Percentiles rank a stretch among this genome's conserved stretches.
phyloP scores from a whole-genome alignment of 2,329 filamentous ascomycete species.

The Stachybotrys elegans region DNA sequence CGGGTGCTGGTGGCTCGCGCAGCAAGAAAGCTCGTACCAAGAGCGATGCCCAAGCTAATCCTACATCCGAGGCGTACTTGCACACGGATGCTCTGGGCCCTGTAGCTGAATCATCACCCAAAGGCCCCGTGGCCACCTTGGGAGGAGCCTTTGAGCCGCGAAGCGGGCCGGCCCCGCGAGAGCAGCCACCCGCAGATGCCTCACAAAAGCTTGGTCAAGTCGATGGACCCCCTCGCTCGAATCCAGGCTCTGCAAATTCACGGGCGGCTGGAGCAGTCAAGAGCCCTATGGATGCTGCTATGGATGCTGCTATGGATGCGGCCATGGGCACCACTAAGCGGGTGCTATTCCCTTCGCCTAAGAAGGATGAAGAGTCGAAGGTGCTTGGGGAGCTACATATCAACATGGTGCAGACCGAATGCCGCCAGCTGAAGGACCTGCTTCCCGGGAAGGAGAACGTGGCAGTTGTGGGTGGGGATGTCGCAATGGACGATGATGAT shows the following conservation, averaged over 20 bases:
- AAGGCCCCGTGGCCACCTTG: slow-evolving; percentile 13
- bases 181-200: too few species aligned
- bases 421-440: slow-evolving; percentile 28
- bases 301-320: slow-evolving; percentile 31
- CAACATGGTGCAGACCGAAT: slow-evolving; percentile 44
- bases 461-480: slow-evolving; percentile 35
- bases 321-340: slow-evolving; percentile 56
- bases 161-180: slow-evolving; percentile 7
- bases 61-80: slow-evolving; percentile 49
- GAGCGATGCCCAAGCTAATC: slow-evolving; percentile 37
- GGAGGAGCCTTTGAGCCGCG: slow-evolving; percentile 7
- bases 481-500: slow-evolving; percentile 37
- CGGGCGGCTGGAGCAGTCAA: slow-evolving; percentile 49
- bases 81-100: slow-evolving; percentile 49
- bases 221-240: slow-evolving; percentile 14
- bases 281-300: slow-evolving; percentile 50
- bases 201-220: too few species aligned
- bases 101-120: slow-evolving; percentile 32
- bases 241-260: slow-evolving; percentile 46
- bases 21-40: slow-evolving; percentile 46
- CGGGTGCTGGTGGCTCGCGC: slow-evolving; percentile 33
- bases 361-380: slow-evolving; percentile 58
- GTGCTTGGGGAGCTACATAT: slow-evolving; percentile 53
- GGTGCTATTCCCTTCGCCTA: slow-evolving; percentile 72
- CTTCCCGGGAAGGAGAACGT: slow-evolving; percentile 40